Evolutionary conservation across 2,329 filamentous ascomycete species (phyloP).

Genomic region (Raffaelea albimanens): DNA sequence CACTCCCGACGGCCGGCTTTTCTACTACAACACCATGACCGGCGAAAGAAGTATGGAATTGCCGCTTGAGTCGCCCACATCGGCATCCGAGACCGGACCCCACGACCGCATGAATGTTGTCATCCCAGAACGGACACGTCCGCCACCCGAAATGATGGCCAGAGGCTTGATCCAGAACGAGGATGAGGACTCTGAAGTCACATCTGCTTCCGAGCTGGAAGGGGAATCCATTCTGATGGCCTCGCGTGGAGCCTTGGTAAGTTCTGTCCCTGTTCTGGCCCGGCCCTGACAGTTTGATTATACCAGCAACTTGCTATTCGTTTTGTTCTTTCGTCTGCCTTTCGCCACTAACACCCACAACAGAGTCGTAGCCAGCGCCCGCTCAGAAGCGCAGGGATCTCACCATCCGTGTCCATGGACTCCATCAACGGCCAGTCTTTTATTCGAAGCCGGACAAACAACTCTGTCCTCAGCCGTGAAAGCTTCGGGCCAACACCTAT

Average conservation of each 20-base stretch:
- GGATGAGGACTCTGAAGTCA: constrained; percentile 76
- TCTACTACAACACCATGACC: constrained; percentile 97
- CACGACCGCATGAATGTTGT: constrained; percentile 80
- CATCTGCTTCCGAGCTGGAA: constrained; percentile 79
- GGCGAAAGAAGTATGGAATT: constrained; percentile 92
- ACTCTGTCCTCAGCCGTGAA: constrained; percentile 44
- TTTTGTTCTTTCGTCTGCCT: constrained; percentile 4
- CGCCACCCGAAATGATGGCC: constrained; percentile 85
- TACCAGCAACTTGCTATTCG: too few relatives aligned
- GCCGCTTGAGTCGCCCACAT: constrained; percentile 81
- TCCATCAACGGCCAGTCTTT: constrained; percentile 67
- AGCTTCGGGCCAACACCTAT: constrained; percentile 35
- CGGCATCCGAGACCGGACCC: constrained; percentile 72
- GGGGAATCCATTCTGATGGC: constrained; percentile 63
- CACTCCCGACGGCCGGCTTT: constrained; percentile 82
- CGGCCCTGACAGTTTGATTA: too few relatives aligned
- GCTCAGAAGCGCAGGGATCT: constrained; percentile 57
- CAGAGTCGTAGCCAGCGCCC: constrained; percentile 57
- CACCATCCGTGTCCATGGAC: constrained; percentile 83
- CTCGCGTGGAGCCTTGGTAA: constrained; percentile 60
- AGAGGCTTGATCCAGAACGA: constrained; percentile 74
- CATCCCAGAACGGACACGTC: constrained; percentile 81
- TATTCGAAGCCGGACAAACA: constrained; percentile 20
- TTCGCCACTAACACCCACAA: not conserved
- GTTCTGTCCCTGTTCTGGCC: constrained; percentile 18